Evolutionary conservation across 2,329 filamentous ascomycete species (phyloP).

Genomic region (Canariomyces notabilis): DNA sequence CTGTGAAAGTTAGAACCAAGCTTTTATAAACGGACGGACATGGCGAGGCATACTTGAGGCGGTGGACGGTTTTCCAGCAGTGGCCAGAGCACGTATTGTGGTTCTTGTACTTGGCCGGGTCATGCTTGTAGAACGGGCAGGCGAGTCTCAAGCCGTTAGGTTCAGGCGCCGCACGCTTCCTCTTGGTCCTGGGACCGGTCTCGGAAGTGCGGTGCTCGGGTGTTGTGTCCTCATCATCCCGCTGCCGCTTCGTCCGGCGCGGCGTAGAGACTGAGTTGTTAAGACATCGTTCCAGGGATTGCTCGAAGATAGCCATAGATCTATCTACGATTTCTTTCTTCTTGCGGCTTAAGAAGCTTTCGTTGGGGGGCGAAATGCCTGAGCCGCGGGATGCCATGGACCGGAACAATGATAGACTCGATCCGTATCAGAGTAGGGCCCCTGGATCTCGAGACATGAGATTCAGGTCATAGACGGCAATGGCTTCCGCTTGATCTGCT

Average conservation of each 20-base stretch:
- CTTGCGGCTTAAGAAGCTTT: conserved; percentile 21
- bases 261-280: conserved; percentile 12
- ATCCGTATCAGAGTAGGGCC: conserved; percentile 18
- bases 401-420: conserved; percentile 17
- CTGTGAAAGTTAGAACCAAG: conserved; percentile 12
- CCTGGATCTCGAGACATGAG: conserved; percentile 25
- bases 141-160: conserved; percentile 15
- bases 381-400: conserved; percentile 24
- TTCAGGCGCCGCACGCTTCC: conserved; percentile 18
- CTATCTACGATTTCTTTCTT: conserved; percentile 24
- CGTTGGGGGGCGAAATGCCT: conserved; percentile 18
- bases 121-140: conserved; percentile 26
- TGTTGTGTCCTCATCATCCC: conserved; percentile 12
- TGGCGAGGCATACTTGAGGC: conserved; percentile 23
- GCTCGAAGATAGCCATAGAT: conserved; percentile 24
- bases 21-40: background rate
- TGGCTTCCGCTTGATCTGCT: background rate
- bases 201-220: background rate
- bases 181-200: conserved; percentile 7
- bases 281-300: conserved; percentile 23
- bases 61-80: conserved; percentile 23
- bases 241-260: conserved; percentile 17
- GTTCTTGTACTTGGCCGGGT: conserved; percentile 20
- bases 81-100: conserved; percentile 26
- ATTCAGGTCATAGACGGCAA: conserved; percentile 9